A percentile compares a stretch with the other conserved stretches of the same genome.
These are phyloP conservation scores for Leishmania arabica DNA, from an alignment of 208 protist genomes.

Conservation along the genomic window DNA sequence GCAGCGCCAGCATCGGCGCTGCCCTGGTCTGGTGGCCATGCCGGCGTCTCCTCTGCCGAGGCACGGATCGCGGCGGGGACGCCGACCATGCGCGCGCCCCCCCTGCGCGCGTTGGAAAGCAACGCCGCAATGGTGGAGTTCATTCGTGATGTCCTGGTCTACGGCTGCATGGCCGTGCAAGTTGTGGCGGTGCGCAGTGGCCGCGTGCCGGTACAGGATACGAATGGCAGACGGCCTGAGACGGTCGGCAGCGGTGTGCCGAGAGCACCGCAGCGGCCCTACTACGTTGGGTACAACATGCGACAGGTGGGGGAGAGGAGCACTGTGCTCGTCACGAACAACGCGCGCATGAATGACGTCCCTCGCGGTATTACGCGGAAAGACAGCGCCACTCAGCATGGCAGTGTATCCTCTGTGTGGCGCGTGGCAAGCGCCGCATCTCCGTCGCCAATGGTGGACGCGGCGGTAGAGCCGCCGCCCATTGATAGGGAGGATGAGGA, in stretches of 20 bases:
- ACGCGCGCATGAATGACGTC: neutral
- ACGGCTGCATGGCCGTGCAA: constrained; percentile 22
- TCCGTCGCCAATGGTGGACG: neutral
- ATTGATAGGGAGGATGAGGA: neutral
- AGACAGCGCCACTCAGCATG: neutral
- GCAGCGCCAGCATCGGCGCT: neutral
- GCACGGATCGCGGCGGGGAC: neutral
- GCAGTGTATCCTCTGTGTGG: neutral
- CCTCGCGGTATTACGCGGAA: neutral
- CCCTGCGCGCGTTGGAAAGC: constrained; percentile 28
- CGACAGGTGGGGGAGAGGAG: neutral
- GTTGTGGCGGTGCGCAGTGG: constrained; percentile 27
- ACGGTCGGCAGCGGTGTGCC: neutral
- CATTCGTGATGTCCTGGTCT: constrained; percentile 13
- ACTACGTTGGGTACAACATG: neutral
- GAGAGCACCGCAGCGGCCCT: neutral
- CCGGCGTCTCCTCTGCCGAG: neutral
- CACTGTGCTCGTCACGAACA: neutral
- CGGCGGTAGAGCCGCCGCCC: neutral
- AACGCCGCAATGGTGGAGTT: constrained; percentile 12
- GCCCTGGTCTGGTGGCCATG: neutral
- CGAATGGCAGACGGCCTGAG: neutral
- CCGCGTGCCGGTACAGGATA: constrained; percentile 18
- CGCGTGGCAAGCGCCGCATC: neutral
- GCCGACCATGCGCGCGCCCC: constrained; percentile 14